Base-by-base conservation (phyloP, 2,329 filamentous ascomycete genomes). In the Mariannaea elegans region DNA sequence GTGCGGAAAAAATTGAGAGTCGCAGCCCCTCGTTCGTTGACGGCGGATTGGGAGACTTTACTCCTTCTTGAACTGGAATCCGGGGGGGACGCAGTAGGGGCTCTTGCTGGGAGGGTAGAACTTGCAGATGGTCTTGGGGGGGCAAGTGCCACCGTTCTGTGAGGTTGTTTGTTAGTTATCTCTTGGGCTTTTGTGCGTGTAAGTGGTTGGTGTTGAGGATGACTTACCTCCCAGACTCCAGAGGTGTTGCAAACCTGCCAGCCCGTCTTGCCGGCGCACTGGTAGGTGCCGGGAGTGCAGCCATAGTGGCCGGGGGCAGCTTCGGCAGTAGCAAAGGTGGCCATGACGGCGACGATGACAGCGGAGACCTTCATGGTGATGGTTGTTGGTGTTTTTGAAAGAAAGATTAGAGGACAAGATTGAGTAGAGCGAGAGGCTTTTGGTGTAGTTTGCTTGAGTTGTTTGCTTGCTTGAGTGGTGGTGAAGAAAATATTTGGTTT, bases 81-180 rank as follows among this genome's bases (percentile, higher is more conserved):
- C 59, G 32, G 72, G 66, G 12, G 74, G 74, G 7, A 79, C 72
- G 50, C 76, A 78, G 74, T 78, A 78, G 60, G 76, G 76, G 72
- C 73, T 76, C 46, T 61, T 49, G 69, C 70, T 78, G 36, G 63
- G 55, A 38, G 63, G 32, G 69, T 73, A 71, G 71, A 78, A 78
- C 69, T 72, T 71, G 70, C 76, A 78, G 34, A 64, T 34, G 14
- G 75, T 77, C 49, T 75, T 64, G 59, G 74, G 75, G 12, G 75
- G 75, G 61, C 76, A 78, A 52, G 59, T 53, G 10, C 76, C 76
- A 19, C 66, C 72, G 50, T 60, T 69, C 76, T 78, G 34, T 18
- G 3, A 14, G 9, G 19, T 21, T 9, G 2, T 9, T 16, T n/a
- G 44, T 52, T 7, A 50, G 59, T 12, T 9, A 24, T 13, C 3